These are phyloP conservation scores for Lipomyces mesembrius DNA, from an alignment of 805 yeast genomes.

Conservation along the genomic window DNA sequence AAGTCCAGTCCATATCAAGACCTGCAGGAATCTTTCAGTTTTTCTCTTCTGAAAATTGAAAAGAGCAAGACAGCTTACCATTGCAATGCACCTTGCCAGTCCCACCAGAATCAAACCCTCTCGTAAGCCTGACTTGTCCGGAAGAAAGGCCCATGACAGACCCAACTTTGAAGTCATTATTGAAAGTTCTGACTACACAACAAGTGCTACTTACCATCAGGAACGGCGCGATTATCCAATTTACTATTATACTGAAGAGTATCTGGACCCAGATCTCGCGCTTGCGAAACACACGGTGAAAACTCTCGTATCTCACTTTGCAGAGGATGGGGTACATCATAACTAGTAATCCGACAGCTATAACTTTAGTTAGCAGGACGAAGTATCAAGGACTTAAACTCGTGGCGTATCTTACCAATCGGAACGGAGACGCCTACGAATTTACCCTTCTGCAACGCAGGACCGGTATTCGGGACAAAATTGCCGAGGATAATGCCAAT, in stretches of 20 bases:
- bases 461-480: constrained; percentile 38
- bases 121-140: constrained; percentile 54
- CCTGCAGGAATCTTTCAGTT: constrained; percentile 38
- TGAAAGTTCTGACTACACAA: not conserved
- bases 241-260: constrained; percentile 50
- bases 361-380: not conserved
- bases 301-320: constrained; percentile 57
- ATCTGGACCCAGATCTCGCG: constrained; percentile 44
- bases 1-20: constrained; percentile 48
- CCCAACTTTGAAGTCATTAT: constrained; percentile 41
- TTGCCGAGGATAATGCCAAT: constrained; percentile 41
- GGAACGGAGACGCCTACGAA: constrained; percentile 42
- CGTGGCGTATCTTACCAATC: constrained; percentile 19
- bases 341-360: constrained; percentile 54
- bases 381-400: not conserved
- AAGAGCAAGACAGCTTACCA: constrained; percentile 43
- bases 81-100: constrained; percentile 63
- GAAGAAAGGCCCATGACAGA: constrained; percentile 57
- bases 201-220: constrained; percentile 50
- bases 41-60: not conserved
- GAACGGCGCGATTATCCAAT: constrained; percentile 62
- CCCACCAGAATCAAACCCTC: constrained; percentile 64
- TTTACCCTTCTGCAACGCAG: constrained; percentile 30
- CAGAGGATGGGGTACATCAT: constrained; percentile 65
- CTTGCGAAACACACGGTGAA: constrained; percentile 43